Base-by-base conservation (phyloP, 2,329 filamentous ascomycete species). In the Geoglossum cookeanum region DNA sequence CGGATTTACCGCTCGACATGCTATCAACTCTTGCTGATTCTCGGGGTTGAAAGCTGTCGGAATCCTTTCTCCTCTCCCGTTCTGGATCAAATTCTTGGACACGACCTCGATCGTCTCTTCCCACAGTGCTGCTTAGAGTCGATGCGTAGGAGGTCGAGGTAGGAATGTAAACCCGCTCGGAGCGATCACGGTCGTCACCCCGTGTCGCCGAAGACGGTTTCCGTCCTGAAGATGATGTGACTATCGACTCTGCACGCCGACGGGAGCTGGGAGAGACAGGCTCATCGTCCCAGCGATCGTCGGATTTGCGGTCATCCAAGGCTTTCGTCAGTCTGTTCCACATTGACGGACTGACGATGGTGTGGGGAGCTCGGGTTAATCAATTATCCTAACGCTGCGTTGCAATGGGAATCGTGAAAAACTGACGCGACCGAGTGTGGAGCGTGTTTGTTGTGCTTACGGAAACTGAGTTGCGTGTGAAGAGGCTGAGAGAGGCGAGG, bases 111-210 rank as follows among this genome's bases (percentile, higher is more conserved):
- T 35, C 49, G 6, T 13, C 17, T 32, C 27, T 32, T 15, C 17
- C 48, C 13, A n/a, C 54, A 17, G 45, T 29, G 27, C 29, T 53
- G 56, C 49, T 57, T 17, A 30, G 9, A 2, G 56, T 48, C 9
- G 56, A 57, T 30, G 49, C 56, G 11, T 58, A 55, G 2, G 56
- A 58, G 30, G 56, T 58, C 8, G 56, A 58, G 5, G 56, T 9
- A 6, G 56, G 35, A 27, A 55, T 30, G 15, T 57, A 42, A 27
- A 27, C 55, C 3, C n/a, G 13, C 42, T 48, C 49, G 9, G 30
- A 37, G 57, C 69, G 68, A 58, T 69, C 70, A 69, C 71, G 70
- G 67, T 72, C 71, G 68, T 73, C 71, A 70, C 68, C 68, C 67
- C 70, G 69, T 67, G 70, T 64, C 58, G 69, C 29, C 29, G 30